These are phyloP conservation scores for Verticillium albo-atrum DNA, from an alignment of 2,329 filamentous ascomycete species.

Conservation along the genomic window DNA sequence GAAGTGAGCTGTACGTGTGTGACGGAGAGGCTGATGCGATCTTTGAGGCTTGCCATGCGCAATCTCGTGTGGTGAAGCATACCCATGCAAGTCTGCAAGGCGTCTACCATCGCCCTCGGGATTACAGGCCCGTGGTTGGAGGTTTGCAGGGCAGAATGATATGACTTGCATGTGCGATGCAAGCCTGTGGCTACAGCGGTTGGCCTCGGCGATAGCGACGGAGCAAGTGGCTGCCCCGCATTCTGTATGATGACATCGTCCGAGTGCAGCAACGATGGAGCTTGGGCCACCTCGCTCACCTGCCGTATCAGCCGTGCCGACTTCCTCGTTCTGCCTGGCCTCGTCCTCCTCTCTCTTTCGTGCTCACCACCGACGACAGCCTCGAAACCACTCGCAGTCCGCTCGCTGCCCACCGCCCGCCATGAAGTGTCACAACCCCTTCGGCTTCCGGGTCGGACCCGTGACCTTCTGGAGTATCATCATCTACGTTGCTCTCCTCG, in stretches of 20 bases:
- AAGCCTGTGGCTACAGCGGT: not conserved
- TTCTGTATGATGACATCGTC: not conserved
- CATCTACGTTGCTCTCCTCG: slow-evolving; percentile 73
- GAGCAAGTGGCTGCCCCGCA: not conserved
- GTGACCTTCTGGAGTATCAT: slow-evolving; percentile 76
- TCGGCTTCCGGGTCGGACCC: slow-evolving; percentile 75
- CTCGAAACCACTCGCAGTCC: not conserved
- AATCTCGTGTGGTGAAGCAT: too few species aligned
- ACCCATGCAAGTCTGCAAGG: too few species aligned
- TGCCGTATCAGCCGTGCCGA: not conserved
- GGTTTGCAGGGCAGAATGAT: not conserved
- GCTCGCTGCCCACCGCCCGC: not conserved
- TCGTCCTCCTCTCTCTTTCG: not conserved
- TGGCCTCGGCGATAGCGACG: not conserved
- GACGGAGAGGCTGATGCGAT: too few species aligned
- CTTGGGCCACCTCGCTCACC: not conserved
- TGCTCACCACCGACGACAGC: not conserved
- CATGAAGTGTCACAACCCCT: slow-evolving; percentile 38
- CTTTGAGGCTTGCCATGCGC: too few species aligned
- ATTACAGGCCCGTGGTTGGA: not conserved
- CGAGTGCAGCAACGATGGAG: not conserved
- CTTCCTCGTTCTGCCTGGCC: not conserved
- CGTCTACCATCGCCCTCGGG: not conserved
- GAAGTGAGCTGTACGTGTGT: not conserved
- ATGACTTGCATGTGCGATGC: not conserved